Conservation (phyloP, 768 basidiomycete genomes). For the Russula dissimulans region DNA sequence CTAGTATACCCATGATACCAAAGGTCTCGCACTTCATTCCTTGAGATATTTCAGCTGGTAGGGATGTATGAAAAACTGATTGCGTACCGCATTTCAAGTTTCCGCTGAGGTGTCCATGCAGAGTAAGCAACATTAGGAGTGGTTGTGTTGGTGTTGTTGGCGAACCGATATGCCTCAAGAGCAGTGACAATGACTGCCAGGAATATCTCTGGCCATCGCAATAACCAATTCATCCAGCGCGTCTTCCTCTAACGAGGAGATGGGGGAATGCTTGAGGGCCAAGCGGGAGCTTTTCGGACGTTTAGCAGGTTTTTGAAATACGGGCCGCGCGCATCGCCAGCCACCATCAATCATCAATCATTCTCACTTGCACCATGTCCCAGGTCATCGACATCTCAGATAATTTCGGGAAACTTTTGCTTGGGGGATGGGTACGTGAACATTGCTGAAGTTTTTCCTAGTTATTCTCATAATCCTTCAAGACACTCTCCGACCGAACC, state of each 20-base stretch:
- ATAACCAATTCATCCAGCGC: constrained; percentile 33
- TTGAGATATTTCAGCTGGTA: constrained; percentile 23
- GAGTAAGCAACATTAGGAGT: constrained; percentile 5
- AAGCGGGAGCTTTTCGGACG: too few relatives aligned
- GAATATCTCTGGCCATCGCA: constrained; percentile 44
- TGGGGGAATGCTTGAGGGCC: background rate
- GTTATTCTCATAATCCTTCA: constrained; percentile 37
- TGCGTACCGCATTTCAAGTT: constrained; percentile 45
- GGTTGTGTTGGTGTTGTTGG: background rate
- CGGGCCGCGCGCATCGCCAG: too few relatives aligned
- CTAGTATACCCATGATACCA: constrained; percentile 88
- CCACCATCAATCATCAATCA: too few relatives aligned
- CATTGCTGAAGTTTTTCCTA: background rate
- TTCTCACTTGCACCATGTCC: constrained; percentile 30
- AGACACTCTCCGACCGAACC: constrained; percentile 37
- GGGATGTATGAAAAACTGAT: background rate
- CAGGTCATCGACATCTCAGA: constrained; percentile 48
- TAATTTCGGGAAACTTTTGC: constrained; percentile 43
- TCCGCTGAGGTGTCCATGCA: constrained; percentile 50
- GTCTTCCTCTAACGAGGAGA: constrained; percentile 9
- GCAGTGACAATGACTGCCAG: constrained; percentile 32
- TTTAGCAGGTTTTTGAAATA: too few relatives aligned
- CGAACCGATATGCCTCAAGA: constrained; percentile 26
- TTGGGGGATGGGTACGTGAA: constrained; percentile 19
- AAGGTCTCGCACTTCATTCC: constrained; percentile 62